Conservation (phyloP, 805 yeast species). For the Wickerhamiella azyma region DNA sequence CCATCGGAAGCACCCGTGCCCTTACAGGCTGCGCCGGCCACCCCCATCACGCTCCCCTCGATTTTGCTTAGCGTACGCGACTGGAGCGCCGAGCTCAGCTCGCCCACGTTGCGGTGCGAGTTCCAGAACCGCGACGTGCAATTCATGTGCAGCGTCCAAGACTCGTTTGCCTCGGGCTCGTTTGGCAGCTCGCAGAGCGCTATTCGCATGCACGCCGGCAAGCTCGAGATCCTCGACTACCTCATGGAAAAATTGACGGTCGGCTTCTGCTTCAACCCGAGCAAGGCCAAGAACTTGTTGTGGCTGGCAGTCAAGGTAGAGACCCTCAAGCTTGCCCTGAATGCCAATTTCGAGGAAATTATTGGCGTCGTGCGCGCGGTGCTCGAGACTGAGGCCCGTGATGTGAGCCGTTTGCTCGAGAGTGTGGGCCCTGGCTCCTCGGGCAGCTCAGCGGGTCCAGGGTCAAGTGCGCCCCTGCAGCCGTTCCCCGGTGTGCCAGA, state of each 20-base stretch:
- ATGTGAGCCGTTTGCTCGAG: neutral
- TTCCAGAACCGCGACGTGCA: conserved; percentile 18
- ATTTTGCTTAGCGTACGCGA: neutral
- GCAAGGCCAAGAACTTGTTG: conserved; percentile 7
- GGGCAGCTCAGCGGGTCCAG: neutral
- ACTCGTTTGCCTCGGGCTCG: conserved; percentile 14
- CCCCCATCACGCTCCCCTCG: neutral
- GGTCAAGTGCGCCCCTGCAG: too few relatives aligned
- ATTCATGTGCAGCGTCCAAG: conserved; percentile 11
- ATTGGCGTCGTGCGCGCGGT: conserved; percentile 8
- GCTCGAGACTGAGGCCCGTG: conserved; percentile 11
- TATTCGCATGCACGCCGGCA: conserved; percentile 12
- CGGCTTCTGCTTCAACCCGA: conserved; percentile 14
- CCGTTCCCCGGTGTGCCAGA: too few relatives aligned
- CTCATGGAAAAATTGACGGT: conserved; percentile 13
- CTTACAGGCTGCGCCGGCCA: too few relatives aligned
- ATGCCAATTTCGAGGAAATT: conserved; percentile 10
- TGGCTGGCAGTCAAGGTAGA: conserved; percentile 14
- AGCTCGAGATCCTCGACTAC: conserved; percentile 16
- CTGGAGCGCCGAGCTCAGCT: conserved; percentile 11
- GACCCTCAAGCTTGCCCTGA: conserved; percentile 13
- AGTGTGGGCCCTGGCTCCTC: neutral
- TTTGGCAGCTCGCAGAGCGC: conserved; percentile 14
- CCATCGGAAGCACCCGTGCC: too few relatives aligned
- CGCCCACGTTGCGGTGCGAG: conserved; percentile 14